These are phyloP conservation scores for Leucoagaricus sp. DNA, from an alignment of 1,284 basidiomycete genomes.

Conservation along the genomic window DNA sequence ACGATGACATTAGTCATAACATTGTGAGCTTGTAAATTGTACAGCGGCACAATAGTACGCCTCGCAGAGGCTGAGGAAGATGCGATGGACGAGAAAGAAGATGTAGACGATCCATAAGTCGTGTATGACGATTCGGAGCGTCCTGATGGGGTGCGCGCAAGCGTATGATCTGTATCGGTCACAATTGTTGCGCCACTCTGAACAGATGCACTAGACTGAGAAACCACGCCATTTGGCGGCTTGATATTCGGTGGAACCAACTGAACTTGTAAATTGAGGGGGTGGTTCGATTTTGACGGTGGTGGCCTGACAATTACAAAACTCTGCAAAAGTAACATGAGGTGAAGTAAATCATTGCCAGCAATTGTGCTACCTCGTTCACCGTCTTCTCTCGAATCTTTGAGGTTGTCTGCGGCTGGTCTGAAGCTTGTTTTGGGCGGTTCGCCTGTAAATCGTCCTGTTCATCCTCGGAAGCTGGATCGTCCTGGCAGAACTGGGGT, in stretches of 20 bases:
- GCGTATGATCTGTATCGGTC: slow-evolving; percentile 30
- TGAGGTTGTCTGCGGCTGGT: slow-evolving; percentile 13
- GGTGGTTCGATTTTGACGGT: slow-evolving; percentile 82
- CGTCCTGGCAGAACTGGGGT: slow-evolving; percentile 26
- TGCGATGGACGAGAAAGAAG: slow-evolving; percentile 47
- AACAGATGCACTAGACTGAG: slow-evolving; percentile 21
- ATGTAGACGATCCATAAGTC: slow-evolving; percentile 26
- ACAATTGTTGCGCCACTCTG: slow-evolving; percentile 19
- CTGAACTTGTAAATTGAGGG: slow-evolving; percentile 92
- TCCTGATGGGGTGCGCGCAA: slow-evolving; percentile 34
- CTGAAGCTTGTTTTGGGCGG: slow-evolving; percentile 11
- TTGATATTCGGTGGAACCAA: slow-evolving; percentile 74
- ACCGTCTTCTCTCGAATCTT: slow-evolving; percentile 26
- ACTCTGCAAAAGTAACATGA: slow-evolving; percentile 48
- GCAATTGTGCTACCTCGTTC: slow-evolving; percentile 50
- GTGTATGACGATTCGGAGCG: slow-evolving; percentile 37
- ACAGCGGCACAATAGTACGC: slow-evolving; percentile 87
- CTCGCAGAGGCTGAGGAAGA: slow-evolving; percentile 54
- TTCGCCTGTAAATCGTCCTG: slow-evolving; percentile 19
- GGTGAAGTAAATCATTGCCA: slow-evolving; percentile 12
- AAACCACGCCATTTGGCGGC: slow-evolving; percentile 37
- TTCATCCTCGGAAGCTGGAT: slow-evolving; percentile 30
- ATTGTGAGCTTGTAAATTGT: slow-evolving; percentile 92
- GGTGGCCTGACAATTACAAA: slow-evolving; percentile 87
- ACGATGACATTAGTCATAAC: slow-evolving; percentile 90